phyloP scores from a whole-genome alignment of 2,329 filamentous ascomycete genomes.

The Apiospora pterosperma region DNA sequence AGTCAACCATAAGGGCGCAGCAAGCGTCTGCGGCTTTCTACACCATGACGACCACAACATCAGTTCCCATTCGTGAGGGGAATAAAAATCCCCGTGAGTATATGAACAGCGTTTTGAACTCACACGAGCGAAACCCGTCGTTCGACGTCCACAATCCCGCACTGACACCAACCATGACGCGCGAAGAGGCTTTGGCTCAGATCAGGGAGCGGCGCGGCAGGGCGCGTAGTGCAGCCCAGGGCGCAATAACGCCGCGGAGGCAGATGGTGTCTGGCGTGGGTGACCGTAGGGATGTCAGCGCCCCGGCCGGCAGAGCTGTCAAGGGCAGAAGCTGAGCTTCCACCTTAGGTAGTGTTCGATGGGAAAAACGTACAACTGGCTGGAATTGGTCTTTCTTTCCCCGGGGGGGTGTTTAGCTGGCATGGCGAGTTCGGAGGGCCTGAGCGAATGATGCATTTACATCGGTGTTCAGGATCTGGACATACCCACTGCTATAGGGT shows the following conservation, averaged over 20 bases:
- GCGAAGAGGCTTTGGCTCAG: slow-evolving; percentile 72
- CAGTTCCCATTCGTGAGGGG: slow-evolving; percentile 49
- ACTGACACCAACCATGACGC: slow-evolving; percentile 62
- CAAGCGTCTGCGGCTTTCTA: slow-evolving; percentile 29
- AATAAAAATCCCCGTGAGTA: slow-evolving; percentile 39
- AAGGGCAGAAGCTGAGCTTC: slow-evolving; percentile 16
- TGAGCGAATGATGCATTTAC: slow-evolving; percentile 7
- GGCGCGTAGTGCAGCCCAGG: slow-evolving; percentile 65
- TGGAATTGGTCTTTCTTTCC: not conserved
- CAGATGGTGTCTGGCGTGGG: slow-evolving; percentile 50
- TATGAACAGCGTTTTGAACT: slow-evolving; percentile 43
- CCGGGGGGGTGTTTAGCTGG: not conserved
- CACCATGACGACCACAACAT: slow-evolving; percentile 47
- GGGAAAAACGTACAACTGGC: not conserved
- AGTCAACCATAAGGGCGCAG: not conserved
- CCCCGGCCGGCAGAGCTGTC: slow-evolving; percentile 32
- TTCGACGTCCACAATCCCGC: slow-evolving; percentile 57
- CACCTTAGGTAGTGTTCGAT: not conserved
- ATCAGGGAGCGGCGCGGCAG: slow-evolving; percentile 71
- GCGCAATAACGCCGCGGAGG: slow-evolving; percentile 58
- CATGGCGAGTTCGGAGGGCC: not conserved
- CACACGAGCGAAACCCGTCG: slow-evolving; percentile 30
- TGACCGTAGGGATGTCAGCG: slow-evolving; percentile 46
- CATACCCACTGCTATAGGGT: not conserved
- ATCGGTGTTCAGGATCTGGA: slow-evolving; percentile 6